phyloP scores from a whole-genome alignment of 1,139 yeast species.

The Geotrichum histeridarum region DNA sequence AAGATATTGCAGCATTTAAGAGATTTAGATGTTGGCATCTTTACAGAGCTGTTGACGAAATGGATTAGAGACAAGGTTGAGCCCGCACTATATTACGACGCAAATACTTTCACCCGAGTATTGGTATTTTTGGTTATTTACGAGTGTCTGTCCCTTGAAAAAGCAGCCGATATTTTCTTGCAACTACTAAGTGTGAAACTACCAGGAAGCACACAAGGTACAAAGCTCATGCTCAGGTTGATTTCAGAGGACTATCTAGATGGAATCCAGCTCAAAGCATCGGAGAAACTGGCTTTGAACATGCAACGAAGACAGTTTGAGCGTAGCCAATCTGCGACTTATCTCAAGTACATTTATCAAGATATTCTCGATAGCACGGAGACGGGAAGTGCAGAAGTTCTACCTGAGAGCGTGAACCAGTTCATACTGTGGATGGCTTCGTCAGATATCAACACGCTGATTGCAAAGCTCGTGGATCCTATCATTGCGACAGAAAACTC shows the following conservation, averaged over 20 bases:
- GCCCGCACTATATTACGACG: conserved; percentile 25
- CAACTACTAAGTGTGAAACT: conserved; percentile 25
- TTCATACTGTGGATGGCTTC: conserved; percentile 23
- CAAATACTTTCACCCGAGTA: conserved; percentile 29
- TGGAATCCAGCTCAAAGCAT: conserved; percentile 22
- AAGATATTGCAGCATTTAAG: conserved; percentile 26
- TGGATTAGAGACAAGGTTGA: conserved; percentile 31
- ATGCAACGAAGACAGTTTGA: conserved; percentile 28
- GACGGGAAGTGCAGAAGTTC: conserved; percentile 4
- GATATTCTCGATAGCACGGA: conserved; percentile 23
- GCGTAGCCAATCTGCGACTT: conserved; percentile 23
- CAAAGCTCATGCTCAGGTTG: conserved; percentile 23
- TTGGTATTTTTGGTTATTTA: conserved; percentile 37
- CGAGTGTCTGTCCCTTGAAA: conserved; percentile 37
- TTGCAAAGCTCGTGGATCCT: conserved; percentile 25
- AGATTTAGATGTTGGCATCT: conserved; percentile 25
- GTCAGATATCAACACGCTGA: conserved; percentile 21
- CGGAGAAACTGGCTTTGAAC: conserved; percentile 27
- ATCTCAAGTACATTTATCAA: conserved; percentile 26
- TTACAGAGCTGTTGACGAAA: conserved; percentile 25
- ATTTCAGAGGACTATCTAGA: conserved; percentile 18
- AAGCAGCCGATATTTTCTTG: conserved; percentile 36
- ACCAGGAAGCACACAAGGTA: conserved; percentile 22
- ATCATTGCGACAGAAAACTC: conserved; percentile 23
- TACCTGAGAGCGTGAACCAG: conserved; percentile 16